Base-by-base conservation (phyloP, 2,329 filamentous ascomycete genomes). In the Delphinella strobiligena region DNA sequence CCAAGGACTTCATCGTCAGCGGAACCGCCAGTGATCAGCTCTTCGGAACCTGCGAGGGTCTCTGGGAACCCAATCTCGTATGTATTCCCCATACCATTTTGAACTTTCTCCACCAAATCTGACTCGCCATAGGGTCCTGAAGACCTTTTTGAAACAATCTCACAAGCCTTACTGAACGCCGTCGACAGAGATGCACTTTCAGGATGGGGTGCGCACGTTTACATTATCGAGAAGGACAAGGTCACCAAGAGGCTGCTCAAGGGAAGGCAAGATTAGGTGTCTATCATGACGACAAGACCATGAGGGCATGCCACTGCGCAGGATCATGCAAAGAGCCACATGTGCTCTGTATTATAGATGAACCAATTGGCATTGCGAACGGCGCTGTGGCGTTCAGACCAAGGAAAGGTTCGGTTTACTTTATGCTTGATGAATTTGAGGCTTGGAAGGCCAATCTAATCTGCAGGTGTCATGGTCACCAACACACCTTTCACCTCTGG, bases 171-270 rank as follows among this genome's bases (percentile, higher is more conserved):
- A 45, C 74, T 98, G 52, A 96, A 93, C 64, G 91, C 91, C 44
- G 85, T 96, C 43, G 91, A 98, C 65, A 77, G 91, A 67, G 91
- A 98, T 65, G 91, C 91, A 38, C 72, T 98, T 48, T 95, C 89
- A 29, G 91, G 91, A 49, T 96, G 91, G 91, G 91, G 91, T 60
- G 91, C 91, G 30, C 87, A 98, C 60, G 91, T 98, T 53, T 98
- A 96, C 69, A 93, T 98, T 59, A 93, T 98, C 63, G 91, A 96
- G 73, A 98, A 98, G 76, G 88, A 94, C 70, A 96, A 96, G 82
- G 85, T 98, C 48, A 96, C 91, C 57, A 95, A 96, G 81, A 76
- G 91, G 62, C 78, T 98, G 78, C 72, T 98, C 63, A 96, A 96
- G 78, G 88, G 88, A 60, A 79, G 88, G 71, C 89, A 96, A 70